Evolutionary conservation across 805 yeast species (phyloP).

Genomic region (Debaryomyces tyrocola): DNA sequence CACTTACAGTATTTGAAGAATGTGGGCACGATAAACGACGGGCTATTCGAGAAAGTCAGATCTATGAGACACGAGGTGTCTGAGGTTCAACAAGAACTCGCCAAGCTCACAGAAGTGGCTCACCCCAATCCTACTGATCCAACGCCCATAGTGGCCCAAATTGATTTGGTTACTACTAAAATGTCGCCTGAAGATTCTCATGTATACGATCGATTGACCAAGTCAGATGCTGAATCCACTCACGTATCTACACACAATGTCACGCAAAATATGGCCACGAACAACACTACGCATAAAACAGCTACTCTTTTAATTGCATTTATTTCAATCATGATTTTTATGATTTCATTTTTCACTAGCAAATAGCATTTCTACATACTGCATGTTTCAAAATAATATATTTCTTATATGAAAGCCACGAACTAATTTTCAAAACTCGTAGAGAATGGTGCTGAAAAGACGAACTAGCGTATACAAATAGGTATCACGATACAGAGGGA

Average conservation of each 20-base stretch:
- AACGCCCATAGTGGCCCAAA: not conserved
- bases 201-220: not conserved
- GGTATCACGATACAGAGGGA: too few relatives aligned
- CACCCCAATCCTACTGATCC: not conserved
- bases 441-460: not conserved
- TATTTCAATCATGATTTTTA: not conserved
- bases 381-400: not conserved
- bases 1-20: not conserved
- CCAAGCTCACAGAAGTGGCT: not conserved
- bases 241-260: too few relatives aligned
- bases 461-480: too few relatives aligned
- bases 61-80: not conserved
- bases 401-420: not conserved
- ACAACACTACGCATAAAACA: not conserved
- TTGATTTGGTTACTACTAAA: not conserved
- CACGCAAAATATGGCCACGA: too few relatives aligned
- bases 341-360: not conserved
- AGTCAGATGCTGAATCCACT: not conserved
- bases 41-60: not conserved
- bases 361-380: not conserved
- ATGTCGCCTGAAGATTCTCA: not conserved
- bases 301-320: not conserved
- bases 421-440: not conserved
- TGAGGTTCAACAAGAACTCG: not conserved
- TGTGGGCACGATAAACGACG: not conserved